Evolutionary conservation across 768 basidiomycete genomes (phyloP).

Genomic region (Lactarius indigo): DNA sequence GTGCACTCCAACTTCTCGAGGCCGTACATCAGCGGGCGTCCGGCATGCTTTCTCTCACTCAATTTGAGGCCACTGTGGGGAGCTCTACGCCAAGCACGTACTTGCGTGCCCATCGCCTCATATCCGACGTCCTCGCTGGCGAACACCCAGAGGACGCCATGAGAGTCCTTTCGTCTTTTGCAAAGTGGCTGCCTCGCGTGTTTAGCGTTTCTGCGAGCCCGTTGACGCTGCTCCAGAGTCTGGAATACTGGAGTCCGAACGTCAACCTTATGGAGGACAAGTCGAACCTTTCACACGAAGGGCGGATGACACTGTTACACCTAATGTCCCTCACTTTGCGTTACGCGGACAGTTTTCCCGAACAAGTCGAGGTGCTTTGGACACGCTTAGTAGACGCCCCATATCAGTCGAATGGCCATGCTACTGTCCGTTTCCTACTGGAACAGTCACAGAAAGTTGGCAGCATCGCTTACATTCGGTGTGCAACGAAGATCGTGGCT

Average conservation of each 20-base stretch:
- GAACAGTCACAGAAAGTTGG: conserved; percentile 86
- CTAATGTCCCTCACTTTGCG: conserved; percentile 79
- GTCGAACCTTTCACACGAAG: conserved; percentile 52
- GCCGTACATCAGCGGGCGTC: conserved; percentile 62
- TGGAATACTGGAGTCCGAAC: conserved; percentile 81
- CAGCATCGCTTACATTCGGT: conserved; percentile 70
- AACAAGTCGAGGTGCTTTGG: conserved; percentile 81
- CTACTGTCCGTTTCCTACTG: conserved; percentile 76
- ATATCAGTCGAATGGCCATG: conserved; percentile 69
- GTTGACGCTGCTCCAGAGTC: conserved; percentile 66
- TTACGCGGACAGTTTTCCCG: conserved; percentile 68
- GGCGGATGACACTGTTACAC: conserved; percentile 67
- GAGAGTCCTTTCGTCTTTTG: conserved; percentile 65
- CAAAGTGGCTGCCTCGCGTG: conserved; percentile 67
- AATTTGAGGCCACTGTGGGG: conserved; percentile 68
- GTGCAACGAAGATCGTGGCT: conserved; percentile 78
- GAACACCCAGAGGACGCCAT: conserved; percentile 66
- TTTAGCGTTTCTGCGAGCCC: conserved; percentile 47
- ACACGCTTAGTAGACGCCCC: conserved; percentile 69
- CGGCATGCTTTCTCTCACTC: conserved; percentile 65
- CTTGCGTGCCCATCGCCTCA: conserved; percentile 71
- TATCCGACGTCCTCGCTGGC: conserved; percentile 75
- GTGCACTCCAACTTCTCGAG: conserved; percentile 76
- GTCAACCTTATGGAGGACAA: conserved; percentile 68
- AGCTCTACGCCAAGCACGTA: conserved; percentile 75